These are phyloP conservation scores for Trifolium repens DNA, from an alignment of 306 rosid species.

Conservation along the genomic window DNA sequence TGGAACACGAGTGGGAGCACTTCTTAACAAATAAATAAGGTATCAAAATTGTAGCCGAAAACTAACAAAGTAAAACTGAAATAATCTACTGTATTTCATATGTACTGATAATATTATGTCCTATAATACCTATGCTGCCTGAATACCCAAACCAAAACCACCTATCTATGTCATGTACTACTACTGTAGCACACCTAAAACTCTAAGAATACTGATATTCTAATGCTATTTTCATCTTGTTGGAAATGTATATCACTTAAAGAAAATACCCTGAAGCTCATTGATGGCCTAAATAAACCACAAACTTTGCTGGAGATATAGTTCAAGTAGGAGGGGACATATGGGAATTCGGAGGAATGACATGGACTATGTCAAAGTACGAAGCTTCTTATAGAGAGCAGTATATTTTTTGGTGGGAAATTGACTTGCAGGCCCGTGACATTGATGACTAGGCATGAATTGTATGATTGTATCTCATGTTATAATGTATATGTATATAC, in stretches of 20 bases:
- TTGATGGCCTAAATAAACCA: neutral
- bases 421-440: neutral
- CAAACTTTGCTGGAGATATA: too few species aligned
- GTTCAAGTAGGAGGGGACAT: neutral
- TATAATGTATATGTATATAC: neutral
- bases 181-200: neutral
- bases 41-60: too few species aligned
- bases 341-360: constrained; percentile 6
- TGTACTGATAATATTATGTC: neutral
- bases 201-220: neutral
- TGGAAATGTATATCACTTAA: neutral
- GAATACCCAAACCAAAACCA: too few species aligned
- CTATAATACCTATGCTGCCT: too few species aligned
- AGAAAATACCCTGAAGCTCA: constrained; percentile 27
- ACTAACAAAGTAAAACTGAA: too few species aligned
- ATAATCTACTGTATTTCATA: neutral
- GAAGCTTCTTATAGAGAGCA: neutral
- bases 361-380: neutral
- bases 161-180: too few species aligned
- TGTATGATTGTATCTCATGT: constrained; percentile 23
- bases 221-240: constrained; percentile 2
- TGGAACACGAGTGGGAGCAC: too few species aligned
- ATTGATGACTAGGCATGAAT: constrained; percentile 1
- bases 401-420: too few species aligned
- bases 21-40: too few species aligned